phyloP scores from a whole-genome alignment of 306 rosid genomes.

The Acmispon strigosus region DNA sequence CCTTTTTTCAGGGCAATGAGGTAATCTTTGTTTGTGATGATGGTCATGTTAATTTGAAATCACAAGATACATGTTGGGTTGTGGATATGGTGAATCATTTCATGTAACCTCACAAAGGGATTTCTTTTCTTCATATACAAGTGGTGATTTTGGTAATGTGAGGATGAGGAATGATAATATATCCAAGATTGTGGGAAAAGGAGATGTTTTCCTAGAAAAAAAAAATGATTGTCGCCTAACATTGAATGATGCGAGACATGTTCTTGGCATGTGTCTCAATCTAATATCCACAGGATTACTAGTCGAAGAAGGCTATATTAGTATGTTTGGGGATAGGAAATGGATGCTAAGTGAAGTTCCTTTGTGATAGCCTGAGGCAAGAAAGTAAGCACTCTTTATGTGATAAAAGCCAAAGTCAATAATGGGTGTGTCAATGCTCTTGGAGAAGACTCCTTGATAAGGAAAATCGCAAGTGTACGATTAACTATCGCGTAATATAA shows the following conservation, averaged over 20 bases:
- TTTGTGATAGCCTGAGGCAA: neutral
- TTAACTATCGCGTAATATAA: too few relatives aligned
- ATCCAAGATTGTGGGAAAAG: too few relatives aligned
- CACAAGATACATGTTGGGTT: neutral
- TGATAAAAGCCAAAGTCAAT: neutral
- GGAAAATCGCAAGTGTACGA: too few relatives aligned
- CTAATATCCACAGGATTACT: neutral
- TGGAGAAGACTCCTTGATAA: neutral
- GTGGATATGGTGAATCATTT: neutral
- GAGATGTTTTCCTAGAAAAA: too few relatives aligned
- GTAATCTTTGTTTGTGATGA: neutral
- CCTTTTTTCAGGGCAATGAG: neutral
- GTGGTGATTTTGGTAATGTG: too few relatives aligned
- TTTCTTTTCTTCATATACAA: neutral
- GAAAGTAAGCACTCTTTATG: neutral
- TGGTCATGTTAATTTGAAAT: neutral
- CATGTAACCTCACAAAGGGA: neutral
- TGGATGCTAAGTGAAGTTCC: neutral
- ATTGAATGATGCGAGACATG: neutral
- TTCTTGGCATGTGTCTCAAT: neutral
- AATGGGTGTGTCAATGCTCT: neutral
- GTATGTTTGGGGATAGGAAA: neutral
- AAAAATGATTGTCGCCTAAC: neutral
- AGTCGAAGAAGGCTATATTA: neutral
- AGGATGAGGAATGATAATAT: too few relatives aligned